Evolutionary conservation across 148 eudicot species (phyloP).

Genomic region (Cornus controversa): DNA sequence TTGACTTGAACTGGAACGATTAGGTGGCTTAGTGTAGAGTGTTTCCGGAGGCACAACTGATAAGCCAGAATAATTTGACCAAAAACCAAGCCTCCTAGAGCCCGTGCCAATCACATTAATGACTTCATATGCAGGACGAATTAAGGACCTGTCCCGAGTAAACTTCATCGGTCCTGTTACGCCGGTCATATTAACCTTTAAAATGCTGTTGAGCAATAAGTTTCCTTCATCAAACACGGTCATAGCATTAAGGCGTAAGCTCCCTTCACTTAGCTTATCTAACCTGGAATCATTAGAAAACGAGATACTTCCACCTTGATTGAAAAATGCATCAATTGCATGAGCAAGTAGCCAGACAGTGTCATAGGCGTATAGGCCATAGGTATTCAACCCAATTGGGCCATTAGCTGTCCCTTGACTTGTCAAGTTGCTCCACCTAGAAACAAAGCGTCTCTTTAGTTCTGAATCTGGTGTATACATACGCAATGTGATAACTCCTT

Average conservation of each 20-base stretch:
- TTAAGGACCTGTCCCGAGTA: constrained; percentile 33
- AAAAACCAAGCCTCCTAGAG: constrained; percentile 55
- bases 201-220: constrained; percentile 37
- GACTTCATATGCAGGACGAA: constrained; percentile 59
- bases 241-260: constrained; percentile 52
- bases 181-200: constrained; percentile 47
- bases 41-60: constrained; percentile 61
- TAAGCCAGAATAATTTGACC: constrained; percentile 67
- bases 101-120: constrained; percentile 72
- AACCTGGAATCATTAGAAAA: constrained; percentile 47
- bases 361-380: constrained; percentile 75
- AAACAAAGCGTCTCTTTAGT: constrained; percentile 23
- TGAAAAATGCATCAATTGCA: constrained; percentile 50
- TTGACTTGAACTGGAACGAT: constrained; percentile 40
- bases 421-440: constrained; percentile 44
- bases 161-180: constrained; percentile 58
- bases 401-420: constrained; percentile 21
- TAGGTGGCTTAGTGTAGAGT: constrained; percentile 30
- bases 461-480: constrained; percentile 35
- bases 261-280: constrained; percentile 19
- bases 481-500: constrained; percentile 36
- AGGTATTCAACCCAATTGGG: constrained; percentile 44
- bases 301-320: constrained; percentile 59
- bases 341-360: constrained; percentile 72
- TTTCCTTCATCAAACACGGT: constrained; percentile 65